These are phyloP conservation scores for Phycomyces nitens DNA, from an alignment of 192 early-diverging fungal species.

Conservation along the genomic window DNA sequence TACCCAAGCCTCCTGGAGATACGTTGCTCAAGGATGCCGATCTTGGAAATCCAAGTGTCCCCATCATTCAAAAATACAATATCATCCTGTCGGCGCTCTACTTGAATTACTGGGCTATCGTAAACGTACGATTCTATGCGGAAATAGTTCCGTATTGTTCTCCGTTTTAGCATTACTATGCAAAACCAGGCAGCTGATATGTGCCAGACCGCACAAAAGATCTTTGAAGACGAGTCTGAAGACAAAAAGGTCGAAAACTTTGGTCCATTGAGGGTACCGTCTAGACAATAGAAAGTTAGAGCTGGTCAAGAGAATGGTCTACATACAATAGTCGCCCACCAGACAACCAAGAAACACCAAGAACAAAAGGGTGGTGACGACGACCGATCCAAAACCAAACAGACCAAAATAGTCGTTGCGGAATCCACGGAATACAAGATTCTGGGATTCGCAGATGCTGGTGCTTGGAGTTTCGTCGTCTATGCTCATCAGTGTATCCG, in stretches of 20 bases:
- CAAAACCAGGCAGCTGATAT: slow-evolving; percentile 68
- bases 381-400: slow-evolving; percentile 44
- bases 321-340: slow-evolving; percentile 73
- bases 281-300: slow-evolving; percentile 18
- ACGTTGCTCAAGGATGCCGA: slow-evolving; percentile 33
- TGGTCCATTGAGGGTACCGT: slow-evolving; percentile 48
- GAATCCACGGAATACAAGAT: slow-evolving; percentile 63
- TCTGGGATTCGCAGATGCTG: slow-evolving; percentile 27
- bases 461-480: not conserved
- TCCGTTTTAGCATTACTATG: slow-evolving; percentile 41
- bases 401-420: slow-evolving; percentile 50
- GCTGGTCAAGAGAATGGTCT: not conserved
- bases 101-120: slow-evolving; percentile 46
- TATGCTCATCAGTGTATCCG: slow-evolving; percentile 2
- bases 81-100: slow-evolving; percentile 49
- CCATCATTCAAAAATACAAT: slow-evolving; percentile 52
- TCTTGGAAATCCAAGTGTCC: slow-evolving; percentile 34
- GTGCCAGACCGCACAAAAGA: slow-evolving; percentile 76
- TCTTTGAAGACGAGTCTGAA: slow-evolving; percentile 54
- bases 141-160: slow-evolving; percentile 65
- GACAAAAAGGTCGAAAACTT: slow-evolving; percentile 57
- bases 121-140: slow-evolving; percentile 54
- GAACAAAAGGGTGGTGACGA: slow-evolving; percentile 58
- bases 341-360: slow-evolving; percentile 64
- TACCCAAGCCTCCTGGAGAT: slow-evolving; percentile 34